Evolutionary conservation across 164 flowering plant genomes (phyloP).

Genomic region (Chimonanthus praecox): DNA sequence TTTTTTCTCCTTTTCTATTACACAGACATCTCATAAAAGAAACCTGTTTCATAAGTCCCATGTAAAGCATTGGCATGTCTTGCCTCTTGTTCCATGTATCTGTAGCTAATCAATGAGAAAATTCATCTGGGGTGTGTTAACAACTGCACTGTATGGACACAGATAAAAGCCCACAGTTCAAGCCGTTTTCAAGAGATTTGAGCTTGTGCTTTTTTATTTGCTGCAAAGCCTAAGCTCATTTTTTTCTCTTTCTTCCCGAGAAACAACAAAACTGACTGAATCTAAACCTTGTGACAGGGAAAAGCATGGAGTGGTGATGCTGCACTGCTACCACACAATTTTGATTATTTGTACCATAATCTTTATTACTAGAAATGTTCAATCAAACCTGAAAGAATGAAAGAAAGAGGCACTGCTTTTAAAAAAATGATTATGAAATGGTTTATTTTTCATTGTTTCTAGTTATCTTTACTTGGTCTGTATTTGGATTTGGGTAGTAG

Average conservation of each 20-base stretch:
- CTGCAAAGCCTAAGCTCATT: slow-evolving; percentile 21
- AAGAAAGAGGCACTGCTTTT: slow-evolving; percentile 29
- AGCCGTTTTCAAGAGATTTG: slow-evolving; percentile 8
- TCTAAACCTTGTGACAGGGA: slow-evolving; percentile 12
- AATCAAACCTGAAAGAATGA: slow-evolving; percentile 22
- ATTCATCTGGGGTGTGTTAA: background rate
- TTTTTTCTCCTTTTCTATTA: no score
- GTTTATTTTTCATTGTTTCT: no score
- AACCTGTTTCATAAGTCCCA: no score
- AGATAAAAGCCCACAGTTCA: background rate
- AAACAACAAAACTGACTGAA: no score
- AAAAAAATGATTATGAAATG: background rate
- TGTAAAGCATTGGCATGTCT: no score
- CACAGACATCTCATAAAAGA: no score
- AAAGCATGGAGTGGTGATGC: slow-evolving; percentile 21
- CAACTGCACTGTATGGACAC: background rate
- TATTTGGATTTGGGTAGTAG: no score
- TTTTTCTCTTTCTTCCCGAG: no score
- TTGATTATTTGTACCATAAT: slow-evolving; percentile 65
- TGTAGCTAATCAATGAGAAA: background rate
- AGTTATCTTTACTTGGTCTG: no score
- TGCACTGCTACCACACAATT: slow-evolving; percentile 43
- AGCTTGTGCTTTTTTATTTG: slow-evolving; percentile 24
- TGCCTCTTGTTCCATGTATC: background rate
- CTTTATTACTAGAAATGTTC: slow-evolving; percentile 45